Conservation (phyloP, 257 asterid genomes). For the Solanum chmielewskii region DNA sequence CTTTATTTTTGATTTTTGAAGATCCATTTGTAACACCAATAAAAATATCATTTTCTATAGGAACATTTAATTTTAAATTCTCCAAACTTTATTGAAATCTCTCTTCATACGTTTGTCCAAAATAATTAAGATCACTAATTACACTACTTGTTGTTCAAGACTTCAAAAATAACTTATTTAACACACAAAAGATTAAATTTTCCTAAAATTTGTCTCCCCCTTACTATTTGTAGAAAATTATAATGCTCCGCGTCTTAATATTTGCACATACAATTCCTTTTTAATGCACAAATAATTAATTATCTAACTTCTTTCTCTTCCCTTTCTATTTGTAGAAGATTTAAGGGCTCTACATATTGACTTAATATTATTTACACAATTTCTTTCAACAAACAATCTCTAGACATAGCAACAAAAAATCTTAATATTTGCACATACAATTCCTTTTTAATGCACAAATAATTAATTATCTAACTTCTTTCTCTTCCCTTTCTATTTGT, state of each 20-base stretch:
- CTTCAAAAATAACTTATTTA: background rate
- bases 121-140: background rate
- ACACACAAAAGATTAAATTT: background rate
- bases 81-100: background rate
- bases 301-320: background rate
- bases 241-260: background rate
- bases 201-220: background rate
- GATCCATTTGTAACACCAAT: background rate
- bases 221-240: background rate
- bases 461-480: too few species aligned
- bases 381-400: background rate
- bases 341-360: background rate
- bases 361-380: background rate
- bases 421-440: too few species aligned
- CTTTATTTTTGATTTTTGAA: too few species aligned
- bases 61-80: background rate
- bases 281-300: background rate
- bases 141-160: background rate
- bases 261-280: background rate
- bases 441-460: too few species aligned
- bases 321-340: background rate
- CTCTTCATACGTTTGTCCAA: background rate
- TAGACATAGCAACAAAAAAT: background rate
- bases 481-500: too few species aligned
- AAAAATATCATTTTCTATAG: background rate